Conservation (phyloP, 768 basidiomycete genomes). For the Suillus decipiens region DNA sequence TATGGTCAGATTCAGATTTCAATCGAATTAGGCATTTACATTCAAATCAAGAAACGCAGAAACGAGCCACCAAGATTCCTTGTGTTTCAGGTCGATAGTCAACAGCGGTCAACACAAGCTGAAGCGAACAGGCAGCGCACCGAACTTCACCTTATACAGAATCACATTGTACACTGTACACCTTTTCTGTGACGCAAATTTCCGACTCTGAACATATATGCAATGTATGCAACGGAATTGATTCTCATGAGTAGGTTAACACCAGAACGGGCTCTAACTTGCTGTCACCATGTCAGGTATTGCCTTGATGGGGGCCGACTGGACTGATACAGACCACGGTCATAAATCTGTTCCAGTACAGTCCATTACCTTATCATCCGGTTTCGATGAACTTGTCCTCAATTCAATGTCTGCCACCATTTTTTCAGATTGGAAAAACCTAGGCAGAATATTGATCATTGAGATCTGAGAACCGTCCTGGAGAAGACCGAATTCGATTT, state of each 20-base stretch:
- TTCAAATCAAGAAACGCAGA: not conserved
- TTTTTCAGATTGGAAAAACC: slow-evolving; percentile 6
- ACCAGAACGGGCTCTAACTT: not conserved
- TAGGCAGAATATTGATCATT: slow-evolving; percentile 6
- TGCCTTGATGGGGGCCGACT: not conserved
- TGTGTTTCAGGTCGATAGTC: slow-evolving; percentile 8
- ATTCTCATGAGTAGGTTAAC: not conserved
- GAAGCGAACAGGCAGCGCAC: slow-evolving; percentile 14
- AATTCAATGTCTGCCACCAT: not conserved
- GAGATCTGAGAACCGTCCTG: slow-evolving; percentile 2
- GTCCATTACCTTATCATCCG: slow-evolving; percentile 2
- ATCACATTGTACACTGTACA: no score
- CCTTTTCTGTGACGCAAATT: not conserved
- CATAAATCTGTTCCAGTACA: not conserved
- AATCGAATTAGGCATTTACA: slow-evolving; percentile 29
- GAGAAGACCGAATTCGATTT: slow-evolving; percentile 16
- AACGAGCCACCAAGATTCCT: not conserved
- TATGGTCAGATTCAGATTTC: slow-evolving; percentile 27
- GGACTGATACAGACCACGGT: not conserved
- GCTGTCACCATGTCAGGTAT: not conserved
- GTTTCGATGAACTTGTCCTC: not conserved
- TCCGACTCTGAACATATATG: not conserved
- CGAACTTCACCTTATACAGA: not conserved
- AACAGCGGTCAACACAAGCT: slow-evolving; percentile 2
- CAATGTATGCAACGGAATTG: no score